Evolutionary conservation across 352 stramenopile species (phyloP), one percentile per base, ranked within the genome.

Genomic region (Phytophthora agathidicida): DNA sequence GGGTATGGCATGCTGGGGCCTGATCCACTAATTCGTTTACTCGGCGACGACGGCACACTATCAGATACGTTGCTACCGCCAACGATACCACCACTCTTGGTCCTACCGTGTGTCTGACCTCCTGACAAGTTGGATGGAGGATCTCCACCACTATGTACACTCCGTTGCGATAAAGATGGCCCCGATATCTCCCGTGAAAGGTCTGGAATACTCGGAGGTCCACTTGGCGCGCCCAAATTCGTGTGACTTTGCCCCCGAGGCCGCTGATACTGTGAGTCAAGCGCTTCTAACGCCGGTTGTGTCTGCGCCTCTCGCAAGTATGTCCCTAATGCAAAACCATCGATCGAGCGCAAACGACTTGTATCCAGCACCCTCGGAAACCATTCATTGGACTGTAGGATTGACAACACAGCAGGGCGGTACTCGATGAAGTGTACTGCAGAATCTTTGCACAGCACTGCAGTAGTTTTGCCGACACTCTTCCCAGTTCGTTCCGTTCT

Each of bases 241-340:
- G 53, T 54, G 42, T 71, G 84, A 52, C 54, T 78, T 26, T 78
- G 75, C 13, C 73, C 59, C n/a, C 71, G 37, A 26, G 64, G 60
- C 22, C 71, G 71, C 20, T 73, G 59, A 9, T 71, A 70, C 30
- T 68, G 68, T 11, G 47, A 37, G 3, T 77, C 68, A 22, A 63
- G 39, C 9, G 28, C 37, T 13, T 76, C 71, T 20, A 60, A 55
- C 13, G 56, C 32, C 26, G 68, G 42, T 33, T 80, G 71, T 4
- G 72, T 82, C 43, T 87, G 73, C 13, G 77, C 76, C 27, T 90
- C 80, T 20, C 78, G 71, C 32, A 90, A 60, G 57, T 86, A 86
- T 31, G 73, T 71, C 17, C 75, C 76, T 26, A 90, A 48, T 8
- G 80, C 46, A 16, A 60, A 80, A 5, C 65, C 75, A 43, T 90